These are phyloP conservation scores for Myxozyma kluyveri DNA, from an alignment of 805 yeast genomes.

Conservation along the genomic window DNA sequence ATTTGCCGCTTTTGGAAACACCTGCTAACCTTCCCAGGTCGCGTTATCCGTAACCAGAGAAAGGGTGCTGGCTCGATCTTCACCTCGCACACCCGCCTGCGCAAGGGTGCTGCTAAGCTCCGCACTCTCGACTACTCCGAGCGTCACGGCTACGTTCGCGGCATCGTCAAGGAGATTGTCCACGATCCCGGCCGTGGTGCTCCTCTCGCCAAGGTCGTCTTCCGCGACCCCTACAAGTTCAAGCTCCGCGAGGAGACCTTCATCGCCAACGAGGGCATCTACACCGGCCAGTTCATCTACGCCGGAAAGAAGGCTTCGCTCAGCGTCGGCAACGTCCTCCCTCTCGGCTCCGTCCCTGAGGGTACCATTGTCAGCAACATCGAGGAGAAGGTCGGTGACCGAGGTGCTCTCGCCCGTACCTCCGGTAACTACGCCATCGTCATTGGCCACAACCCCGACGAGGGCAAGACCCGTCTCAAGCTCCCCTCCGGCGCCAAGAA, in stretches of 20 bases:
- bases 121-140: slow-evolving; percentile 99
- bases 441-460: slow-evolving; percentile 99
- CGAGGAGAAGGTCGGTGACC: slow-evolving; percentile 98
- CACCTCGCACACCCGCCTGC: slow-evolving; percentile 99
- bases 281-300: slow-evolving; percentile 98
- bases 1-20: neutral
- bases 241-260: slow-evolving; percentile 97
- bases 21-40: slow-evolving; percentile 49
- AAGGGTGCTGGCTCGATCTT: slow-evolving; percentile 99
- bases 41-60: slow-evolving; percentile 99
- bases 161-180: slow-evolving; percentile 96
- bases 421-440: slow-evolving; percentile 99
- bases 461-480: slow-evolving; percentile 98
- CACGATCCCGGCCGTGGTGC: slow-evolving; percentile 99
- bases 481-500: slow-evolving; percentile 99
- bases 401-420: slow-evolving; percentile 99
- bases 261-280: slow-evolving; percentile 99
- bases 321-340: slow-evolving; percentile 95
- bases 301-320: slow-evolving; percentile 98
- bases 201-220: slow-evolving; percentile 97
- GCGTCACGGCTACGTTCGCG: slow-evolving; percentile 99
- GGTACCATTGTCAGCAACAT: slow-evolving; percentile 99
- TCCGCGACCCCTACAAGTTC: slow-evolving; percentile 99
- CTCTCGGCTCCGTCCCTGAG: slow-evolving; percentile 96
- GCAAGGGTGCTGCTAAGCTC: slow-evolving; percentile 99